These are phyloP conservation scores for Klebsormidium nitens DNA, from an alignment of 139 green algal species.

Conservation along the genomic window DNA sequence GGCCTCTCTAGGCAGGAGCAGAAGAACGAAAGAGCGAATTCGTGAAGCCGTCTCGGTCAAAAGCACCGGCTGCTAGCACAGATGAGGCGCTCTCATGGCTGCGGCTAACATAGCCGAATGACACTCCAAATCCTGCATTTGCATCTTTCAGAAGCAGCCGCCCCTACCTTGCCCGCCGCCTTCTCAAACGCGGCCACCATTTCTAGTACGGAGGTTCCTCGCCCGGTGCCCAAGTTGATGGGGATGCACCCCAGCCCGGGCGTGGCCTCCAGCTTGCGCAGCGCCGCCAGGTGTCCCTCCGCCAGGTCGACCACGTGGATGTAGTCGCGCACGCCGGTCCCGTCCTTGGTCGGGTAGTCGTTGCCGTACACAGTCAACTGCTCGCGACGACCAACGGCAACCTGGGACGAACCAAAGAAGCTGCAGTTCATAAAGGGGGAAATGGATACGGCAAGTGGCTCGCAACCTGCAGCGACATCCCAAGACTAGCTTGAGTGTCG, in stretches of 20 bases:
- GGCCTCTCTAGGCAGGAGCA: neutral
- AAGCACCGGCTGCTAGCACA: neutral
- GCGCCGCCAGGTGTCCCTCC: slow-evolving; percentile 78
- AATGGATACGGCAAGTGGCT: neutral
- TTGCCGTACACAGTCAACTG: slow-evolving; percentile 87
- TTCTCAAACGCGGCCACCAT: slow-evolving; percentile 93
- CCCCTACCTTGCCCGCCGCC: slow-evolving; percentile 62
- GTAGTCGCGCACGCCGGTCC: slow-evolving; percentile 82
- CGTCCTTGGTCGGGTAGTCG: slow-evolving; percentile 84
- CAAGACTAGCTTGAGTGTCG: no score
- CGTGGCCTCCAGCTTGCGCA: slow-evolving; percentile 64
- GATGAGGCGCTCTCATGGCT: neutral
- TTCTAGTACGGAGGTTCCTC: slow-evolving; percentile 88
- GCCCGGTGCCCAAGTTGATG: slow-evolving; percentile 92
- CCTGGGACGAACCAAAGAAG: slow-evolving; percentile 40
- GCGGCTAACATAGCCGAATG: neutral
- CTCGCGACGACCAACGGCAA: slow-evolving; percentile 77
- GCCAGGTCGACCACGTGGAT: slow-evolving; percentile 92
- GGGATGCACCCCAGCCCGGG: slow-evolving; percentile 58
- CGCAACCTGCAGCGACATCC: neutral
- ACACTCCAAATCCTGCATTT: neutral
- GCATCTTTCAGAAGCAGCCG: no score
- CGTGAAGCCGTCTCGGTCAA: neutral
- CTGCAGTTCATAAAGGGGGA: neutral
- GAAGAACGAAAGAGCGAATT: neutral